Evolutionary conservation across 441 rosid genomes (phyloP).

Genomic region (Pelargonium fulgidum): DNA sequence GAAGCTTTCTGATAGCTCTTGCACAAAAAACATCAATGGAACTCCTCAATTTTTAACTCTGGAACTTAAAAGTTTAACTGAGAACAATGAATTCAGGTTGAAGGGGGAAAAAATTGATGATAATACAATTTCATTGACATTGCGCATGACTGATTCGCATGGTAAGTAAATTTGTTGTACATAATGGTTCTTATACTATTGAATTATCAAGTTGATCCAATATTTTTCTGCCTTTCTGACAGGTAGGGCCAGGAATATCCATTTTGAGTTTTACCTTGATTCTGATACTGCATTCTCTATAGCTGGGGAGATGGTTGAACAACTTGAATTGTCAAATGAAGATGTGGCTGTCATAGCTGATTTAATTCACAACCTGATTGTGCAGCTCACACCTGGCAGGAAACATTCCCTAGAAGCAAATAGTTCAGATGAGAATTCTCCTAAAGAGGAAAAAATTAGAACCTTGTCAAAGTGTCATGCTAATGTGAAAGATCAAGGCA

Average conservation of each 20-base stretch:
- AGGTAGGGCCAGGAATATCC: slow-evolving; percentile 51
- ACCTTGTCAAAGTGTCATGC: slow-evolving; percentile 11
- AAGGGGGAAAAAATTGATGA: slow-evolving; percentile 44
- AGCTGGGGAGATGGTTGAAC: slow-evolving; percentile 69
- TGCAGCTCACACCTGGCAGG: slow-evolving; percentile 39
- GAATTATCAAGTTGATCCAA: slow-evolving; percentile 6
- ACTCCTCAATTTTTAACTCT: slow-evolving; percentile 24
- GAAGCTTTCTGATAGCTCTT: slow-evolving; percentile 37
- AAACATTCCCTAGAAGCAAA: slow-evolving; percentile 22
- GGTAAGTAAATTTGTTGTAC: slow-evolving; percentile 24
- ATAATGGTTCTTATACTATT: neutral
- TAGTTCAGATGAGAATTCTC: slow-evolving; percentile 16
- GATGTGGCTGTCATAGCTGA: slow-evolving; percentile 49
- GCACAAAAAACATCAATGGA: slow-evolving; percentile 32
- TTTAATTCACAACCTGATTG: slow-evolving; percentile 50
- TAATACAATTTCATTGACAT: slow-evolving; percentile 40
- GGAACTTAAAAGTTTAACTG: slow-evolving; percentile 39
- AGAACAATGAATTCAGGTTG: slow-evolving; percentile 39
- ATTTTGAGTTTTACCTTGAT: slow-evolving; percentile 53
- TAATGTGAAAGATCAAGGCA: slow-evolving; percentile 20
- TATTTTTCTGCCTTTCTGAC: slow-evolving; percentile 20
- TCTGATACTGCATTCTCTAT: slow-evolving; percentile 56
- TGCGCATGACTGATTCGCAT: slow-evolving; percentile 42
- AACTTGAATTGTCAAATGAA: slow-evolving; percentile 51
- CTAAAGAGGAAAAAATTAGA: slow-evolving; percentile 12